These are phyloP conservation scores for Balamuthia mandrillaris DNA, from an alignment of 208 protist genomes.

Conservation along the genomic window DNA sequence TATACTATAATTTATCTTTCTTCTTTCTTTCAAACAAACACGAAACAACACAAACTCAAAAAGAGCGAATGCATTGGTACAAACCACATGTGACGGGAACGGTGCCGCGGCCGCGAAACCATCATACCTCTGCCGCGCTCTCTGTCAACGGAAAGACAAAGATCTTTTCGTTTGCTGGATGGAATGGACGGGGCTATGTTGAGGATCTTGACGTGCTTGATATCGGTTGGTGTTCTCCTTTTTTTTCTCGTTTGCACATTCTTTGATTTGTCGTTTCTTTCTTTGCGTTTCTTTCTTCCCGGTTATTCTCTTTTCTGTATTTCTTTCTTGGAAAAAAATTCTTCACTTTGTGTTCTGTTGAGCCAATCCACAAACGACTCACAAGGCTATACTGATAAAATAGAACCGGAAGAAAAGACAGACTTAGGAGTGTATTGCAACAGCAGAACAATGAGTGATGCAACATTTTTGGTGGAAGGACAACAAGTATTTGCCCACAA, in stretches of 20 bases:
- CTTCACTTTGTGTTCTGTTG: too few species aligned
- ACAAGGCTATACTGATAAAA: too few species aligned
- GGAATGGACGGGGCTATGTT: conserved; percentile 34
- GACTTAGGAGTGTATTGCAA: conserved; percentile 1
- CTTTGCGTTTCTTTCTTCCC: background rate
- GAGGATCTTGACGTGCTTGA: conserved; percentile 33
- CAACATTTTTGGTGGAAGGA: conserved; percentile 21
- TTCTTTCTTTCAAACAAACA: too few species aligned
- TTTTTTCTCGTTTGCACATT: background rate
- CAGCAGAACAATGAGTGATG: background rate
- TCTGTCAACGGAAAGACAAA: background rate
- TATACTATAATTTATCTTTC: too few species aligned
- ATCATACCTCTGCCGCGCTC: conserved; percentile 10
- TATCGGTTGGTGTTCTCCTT: background rate
- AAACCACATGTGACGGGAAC: conserved; percentile 31
- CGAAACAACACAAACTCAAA: background rate
- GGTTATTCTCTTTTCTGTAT: background rate
- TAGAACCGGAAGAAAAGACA: background rate
- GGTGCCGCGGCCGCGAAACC: conserved; percentile 29
- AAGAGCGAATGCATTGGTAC: background rate
- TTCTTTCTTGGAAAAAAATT: background rate
- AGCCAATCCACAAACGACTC: too few species aligned
- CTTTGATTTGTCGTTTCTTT: background rate
- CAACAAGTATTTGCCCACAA: conserved; percentile 32
- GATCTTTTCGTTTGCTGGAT: conserved; percentile 34